Base-by-base conservation (phyloP, 805 yeast genomes). In the Saccharomycopsis fermentans region DNA sequence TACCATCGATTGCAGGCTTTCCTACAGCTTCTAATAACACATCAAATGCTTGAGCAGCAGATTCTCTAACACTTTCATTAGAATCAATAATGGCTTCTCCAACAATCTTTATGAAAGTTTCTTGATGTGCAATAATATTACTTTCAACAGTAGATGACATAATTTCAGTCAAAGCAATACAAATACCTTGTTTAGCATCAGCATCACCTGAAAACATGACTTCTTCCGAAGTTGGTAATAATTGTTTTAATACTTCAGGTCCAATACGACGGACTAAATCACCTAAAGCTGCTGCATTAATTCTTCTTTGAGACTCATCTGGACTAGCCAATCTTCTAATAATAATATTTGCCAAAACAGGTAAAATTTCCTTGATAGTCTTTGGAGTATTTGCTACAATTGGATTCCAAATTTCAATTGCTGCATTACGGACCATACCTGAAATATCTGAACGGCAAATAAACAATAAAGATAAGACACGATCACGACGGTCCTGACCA, bases 381-480 rank as follows among this genome's bases (percentile, higher is more conserved):
- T 87, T 83, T 50, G 99, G 98, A 24, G 99, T 94, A 70, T 94
- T 94, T 54, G 96, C 87, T 55, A 94, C 97, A 68, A 94, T 77
- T 0, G 96, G 90, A 73, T 91, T 91, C 99, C 99, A 94, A 53
- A 94, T 90, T 66, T 94, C 97, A 60, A 89, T 82, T 12, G 98
- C 84, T 27, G 96, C 87, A 63, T 83, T 83, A 66, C 99, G 84
- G 29, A 94, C 99, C 64, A 84, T 78, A 65, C 89, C 89, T 40
- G 94, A 81, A 43, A 84, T 81, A 75, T 94, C 99, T 14, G 96
- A 88, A 71, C 99, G 90, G 71, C 97, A 91, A 36, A 94, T 83
- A 71, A 90, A 94, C 65, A 94, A 75, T n/a, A 91, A 77, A 0
- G 97, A 81, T 65, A 94, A 75, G 43, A 94, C 79, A 59, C 90